Conservation (phyloP, 257 asterid genomes). For the Plantago elongata region DNA sequence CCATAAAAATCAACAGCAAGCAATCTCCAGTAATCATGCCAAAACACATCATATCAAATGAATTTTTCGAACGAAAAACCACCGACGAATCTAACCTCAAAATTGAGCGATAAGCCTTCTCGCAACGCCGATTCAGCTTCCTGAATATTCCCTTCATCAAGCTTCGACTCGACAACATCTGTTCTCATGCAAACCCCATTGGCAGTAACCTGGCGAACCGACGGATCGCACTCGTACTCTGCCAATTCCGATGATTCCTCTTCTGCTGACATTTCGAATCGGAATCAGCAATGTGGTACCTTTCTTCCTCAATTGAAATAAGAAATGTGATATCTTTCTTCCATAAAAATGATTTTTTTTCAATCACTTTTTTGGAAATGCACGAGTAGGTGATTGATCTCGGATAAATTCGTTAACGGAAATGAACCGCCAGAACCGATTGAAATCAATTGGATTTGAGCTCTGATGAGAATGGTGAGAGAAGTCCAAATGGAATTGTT, state of each 20-base stretch:
- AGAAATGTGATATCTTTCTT: too few species aligned
- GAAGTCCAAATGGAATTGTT: too few species aligned
- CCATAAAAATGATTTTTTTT: too few species aligned
- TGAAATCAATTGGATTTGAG: too few species aligned
- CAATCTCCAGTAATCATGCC: not conserved
- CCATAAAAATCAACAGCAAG: conserved; percentile 1
- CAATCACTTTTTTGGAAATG: too few species aligned
- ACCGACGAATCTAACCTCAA: conserved; percentile 64
- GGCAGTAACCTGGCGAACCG: conserved; percentile 59
- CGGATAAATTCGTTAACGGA: too few species aligned
- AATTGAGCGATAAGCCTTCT: conserved; percentile 87
- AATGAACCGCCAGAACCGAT: too few species aligned
- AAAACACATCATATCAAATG: conserved; percentile 4
- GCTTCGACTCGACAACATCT: conserved; percentile 74
- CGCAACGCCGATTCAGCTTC: conserved; percentile 97
- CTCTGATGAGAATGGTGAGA: too few species aligned
- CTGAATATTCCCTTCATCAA: conserved; percentile 85
- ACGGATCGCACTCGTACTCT: conserved; percentile 43
- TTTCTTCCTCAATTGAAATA: not conserved
- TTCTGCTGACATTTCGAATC: conserved; percentile 68
- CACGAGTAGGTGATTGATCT: too few species aligned
- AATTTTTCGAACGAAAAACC: not conserved
- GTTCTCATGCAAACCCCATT: conserved; percentile 82
- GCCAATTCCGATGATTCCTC: conserved; percentile 43
- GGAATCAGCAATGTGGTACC: too few species aligned